These are phyloP conservation scores for Malus hybrid DNA, from an alignment of 331 rosid genomes.

Conservation along the genomic window DNA sequence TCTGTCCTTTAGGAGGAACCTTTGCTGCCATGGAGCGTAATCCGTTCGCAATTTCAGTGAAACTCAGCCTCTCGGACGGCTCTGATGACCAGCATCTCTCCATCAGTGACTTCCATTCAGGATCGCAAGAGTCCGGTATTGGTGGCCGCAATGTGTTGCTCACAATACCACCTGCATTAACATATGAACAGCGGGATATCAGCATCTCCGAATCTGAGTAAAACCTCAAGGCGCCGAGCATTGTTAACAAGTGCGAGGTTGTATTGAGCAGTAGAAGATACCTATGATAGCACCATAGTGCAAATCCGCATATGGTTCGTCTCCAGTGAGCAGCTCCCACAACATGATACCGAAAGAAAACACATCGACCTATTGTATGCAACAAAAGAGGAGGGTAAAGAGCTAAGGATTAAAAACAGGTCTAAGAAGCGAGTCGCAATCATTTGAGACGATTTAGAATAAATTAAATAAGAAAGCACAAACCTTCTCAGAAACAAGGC, in stretches of 20 bases:
- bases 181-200: neutral
- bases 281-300: slow-evolving; percentile 91
- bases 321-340: slow-evolving; percentile 93
- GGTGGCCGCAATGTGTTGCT: slow-evolving; percentile 81
- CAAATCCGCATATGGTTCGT: slow-evolving; percentile 84
- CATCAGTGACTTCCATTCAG: slow-evolving; percentile 70
- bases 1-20: slow-evolving; percentile 60
- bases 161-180: slow-evolving; percentile 75
- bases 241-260: neutral
- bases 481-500: slow-evolving; percentile 95
- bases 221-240: neutral
- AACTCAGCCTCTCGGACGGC: slow-evolving; percentile 73
- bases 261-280: slow-evolving; percentile 2
- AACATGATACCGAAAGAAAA: slow-evolving; percentile 77
- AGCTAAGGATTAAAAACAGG: neutral
- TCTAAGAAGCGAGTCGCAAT: neutral
- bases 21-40: slow-evolving; percentile 65
- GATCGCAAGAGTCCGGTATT: slow-evolving; percentile 51
- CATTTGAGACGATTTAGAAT: neutral
- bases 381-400: neutral
- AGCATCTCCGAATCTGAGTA: slow-evolving; percentile 10
- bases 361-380: slow-evolving; percentile 59
- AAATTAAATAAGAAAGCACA: slow-evolving; percentile 2
- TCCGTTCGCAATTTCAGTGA: slow-evolving; percentile 61
- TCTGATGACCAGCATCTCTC: slow-evolving; percentile 86